These are phyloP conservation scores for Aegle marmelos DNA, from an alignment of 345 rosid genomes.

Conservation along the genomic window DNA sequence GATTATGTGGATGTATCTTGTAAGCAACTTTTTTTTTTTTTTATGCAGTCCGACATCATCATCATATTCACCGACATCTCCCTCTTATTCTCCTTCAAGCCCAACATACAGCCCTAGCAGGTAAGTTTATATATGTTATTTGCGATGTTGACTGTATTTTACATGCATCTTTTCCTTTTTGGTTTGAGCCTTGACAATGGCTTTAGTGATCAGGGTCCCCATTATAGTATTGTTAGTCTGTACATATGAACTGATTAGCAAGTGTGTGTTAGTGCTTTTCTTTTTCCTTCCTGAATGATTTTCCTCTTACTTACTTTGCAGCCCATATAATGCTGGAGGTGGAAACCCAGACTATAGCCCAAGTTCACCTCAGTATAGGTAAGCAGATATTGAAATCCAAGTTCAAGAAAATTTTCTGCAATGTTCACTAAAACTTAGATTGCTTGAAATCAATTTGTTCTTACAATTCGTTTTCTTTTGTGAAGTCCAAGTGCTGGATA, in stretches of 20 bases:
- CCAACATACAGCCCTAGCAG: conserved; percentile 96
- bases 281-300: background rate
- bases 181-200: background rate
- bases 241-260: background rate
- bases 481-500: conserved; percentile 59
- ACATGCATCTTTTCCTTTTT: background rate
- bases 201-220: background rate
- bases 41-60: conserved; percentile 81
- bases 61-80: conserved; percentile 92
- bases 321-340: conserved; percentile 52
- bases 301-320: conserved; percentile 9
- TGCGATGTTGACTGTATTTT: background rate
- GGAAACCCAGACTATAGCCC: conserved; percentile 51
- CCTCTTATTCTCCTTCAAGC: conserved; percentile 87
- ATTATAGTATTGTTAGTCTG: background rate
- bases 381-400: background rate
- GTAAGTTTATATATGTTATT: conserved; percentile 27
- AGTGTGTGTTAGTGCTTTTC: background rate
- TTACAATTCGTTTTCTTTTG: background rate
- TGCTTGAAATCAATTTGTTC: background rate
- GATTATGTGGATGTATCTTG: background rate
- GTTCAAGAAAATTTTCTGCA: background rate
- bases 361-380: conserved; percentile 60
- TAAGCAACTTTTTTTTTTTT: background rate
- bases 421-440: background rate